These are phyloP conservation scores for Globisporangium nagaii DNA, from an alignment of 352 stramenopile genomes.

Conservation along the genomic window DNA sequence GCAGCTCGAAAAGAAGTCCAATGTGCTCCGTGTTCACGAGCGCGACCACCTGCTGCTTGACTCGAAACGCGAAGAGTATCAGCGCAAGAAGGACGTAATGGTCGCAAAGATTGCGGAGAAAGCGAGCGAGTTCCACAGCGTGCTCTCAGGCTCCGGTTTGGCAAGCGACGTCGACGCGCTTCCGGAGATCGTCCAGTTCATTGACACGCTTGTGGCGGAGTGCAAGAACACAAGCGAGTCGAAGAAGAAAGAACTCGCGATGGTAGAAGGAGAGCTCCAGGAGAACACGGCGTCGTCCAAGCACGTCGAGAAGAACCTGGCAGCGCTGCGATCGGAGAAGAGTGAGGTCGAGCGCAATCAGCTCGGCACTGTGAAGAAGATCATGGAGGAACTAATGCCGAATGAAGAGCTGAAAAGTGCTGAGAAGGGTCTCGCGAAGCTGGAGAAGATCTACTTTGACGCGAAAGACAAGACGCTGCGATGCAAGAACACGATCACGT, in stretches of 20 bases:
- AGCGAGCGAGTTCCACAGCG: slow-evolving; percentile 29
- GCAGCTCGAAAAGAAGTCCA: slow-evolving; percentile 46
- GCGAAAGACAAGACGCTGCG: slow-evolving; percentile 79
- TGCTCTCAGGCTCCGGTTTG: slow-evolving; percentile 19
- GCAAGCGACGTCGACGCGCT: slow-evolving; percentile 29
- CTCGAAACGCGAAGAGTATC: slow-evolving; percentile 35
- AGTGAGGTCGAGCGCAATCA: slow-evolving; percentile 46
- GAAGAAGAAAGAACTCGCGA: slow-evolving; percentile 22
- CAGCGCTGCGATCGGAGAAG: slow-evolving; percentile 32
- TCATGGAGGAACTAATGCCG: slow-evolving; percentile 44
- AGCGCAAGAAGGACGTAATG: slow-evolving; percentile 39
- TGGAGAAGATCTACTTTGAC: slow-evolving; percentile 64
- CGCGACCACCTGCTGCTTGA: slow-evolving; percentile 44
- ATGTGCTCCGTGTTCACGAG: slow-evolving; percentile 42
- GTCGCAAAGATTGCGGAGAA: slow-evolving; percentile 39
- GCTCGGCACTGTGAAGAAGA: slow-evolving; percentile 39
- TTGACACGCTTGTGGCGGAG: slow-evolving; percentile 22
- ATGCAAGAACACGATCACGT: slow-evolving; percentile 79
- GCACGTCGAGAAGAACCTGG: slow-evolving; percentile 37
- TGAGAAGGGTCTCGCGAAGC: slow-evolving; percentile 38
- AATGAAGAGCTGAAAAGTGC: slow-evolving; percentile 38
- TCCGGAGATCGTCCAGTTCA: slow-evolving; percentile 6
- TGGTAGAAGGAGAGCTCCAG: slow-evolving; percentile 36
- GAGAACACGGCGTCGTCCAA: slow-evolving; percentile 51
- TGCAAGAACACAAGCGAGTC: slow-evolving; percentile 15